Evolutionary conservation across 1,139 yeast genomes (phyloP).

Genomic region (Scheffersomyces titani): DNA sequence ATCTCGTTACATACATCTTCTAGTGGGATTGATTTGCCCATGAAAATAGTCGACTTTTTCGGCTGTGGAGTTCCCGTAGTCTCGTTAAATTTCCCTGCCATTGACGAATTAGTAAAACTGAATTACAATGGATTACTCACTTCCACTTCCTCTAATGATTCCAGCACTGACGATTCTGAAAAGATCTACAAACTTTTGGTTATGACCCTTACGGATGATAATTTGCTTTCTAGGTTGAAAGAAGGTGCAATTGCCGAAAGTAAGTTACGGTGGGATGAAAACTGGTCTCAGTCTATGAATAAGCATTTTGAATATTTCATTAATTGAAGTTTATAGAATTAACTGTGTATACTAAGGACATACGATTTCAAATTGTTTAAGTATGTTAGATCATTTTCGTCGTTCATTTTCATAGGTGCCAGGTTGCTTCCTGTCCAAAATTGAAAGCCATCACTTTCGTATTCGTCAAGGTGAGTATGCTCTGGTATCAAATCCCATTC

Average conservation of each 20-base stretch:
- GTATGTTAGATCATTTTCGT: constrained; percentile 35
- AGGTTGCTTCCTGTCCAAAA: constrained; percentile 47
- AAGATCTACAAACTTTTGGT: constrained; percentile 55
- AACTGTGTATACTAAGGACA: constrained; percentile 7
- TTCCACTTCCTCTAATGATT: constrained; percentile 33
- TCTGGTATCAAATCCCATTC: constrained; percentile 53
- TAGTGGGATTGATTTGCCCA: constrained; percentile 92
- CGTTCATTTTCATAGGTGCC: constrained; percentile 34
- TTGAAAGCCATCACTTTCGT: constrained; percentile 47
- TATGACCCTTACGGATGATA: constrained; percentile 44
- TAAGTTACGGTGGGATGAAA: constrained; percentile 66
- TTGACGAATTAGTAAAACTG: constrained; percentile 58
- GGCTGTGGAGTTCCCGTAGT: constrained; percentile 96
- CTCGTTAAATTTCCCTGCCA: constrained; percentile 73
- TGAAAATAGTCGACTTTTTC: constrained; percentile 95
- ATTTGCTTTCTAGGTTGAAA: constrained; percentile 40
- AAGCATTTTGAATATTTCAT: constrained; percentile 17
- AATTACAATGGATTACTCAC: constrained; percentile 47
- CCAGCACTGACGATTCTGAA: constrained; percentile 39
- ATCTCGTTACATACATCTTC: constrained; percentile 89
- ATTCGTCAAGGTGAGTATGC: constrained; percentile 45
- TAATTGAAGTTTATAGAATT: constrained; percentile 5
- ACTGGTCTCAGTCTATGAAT: constrained; percentile 55
- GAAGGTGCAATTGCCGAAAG: constrained; percentile 75
- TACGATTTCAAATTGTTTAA: constrained; percentile 14